Conservation (phyloP, 164 flowering plant genomes). For the Magnolia sinica region DNA sequence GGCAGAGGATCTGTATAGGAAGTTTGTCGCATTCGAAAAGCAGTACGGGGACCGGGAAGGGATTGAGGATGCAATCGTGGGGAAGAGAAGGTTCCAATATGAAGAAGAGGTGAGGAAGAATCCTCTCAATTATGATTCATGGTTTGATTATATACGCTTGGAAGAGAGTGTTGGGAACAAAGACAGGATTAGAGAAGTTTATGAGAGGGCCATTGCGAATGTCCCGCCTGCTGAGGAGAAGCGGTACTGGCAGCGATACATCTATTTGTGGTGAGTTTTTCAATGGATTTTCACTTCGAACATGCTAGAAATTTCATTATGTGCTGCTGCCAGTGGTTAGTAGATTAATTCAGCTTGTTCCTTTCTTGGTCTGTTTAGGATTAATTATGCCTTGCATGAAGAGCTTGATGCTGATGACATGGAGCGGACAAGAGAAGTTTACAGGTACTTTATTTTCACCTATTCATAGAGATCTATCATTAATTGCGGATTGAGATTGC, state of each 20-base stretch:
- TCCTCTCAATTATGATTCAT: conserved; percentile 74
- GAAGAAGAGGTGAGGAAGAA: conserved; percentile 89
- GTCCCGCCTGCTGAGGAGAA: conserved; percentile 95
- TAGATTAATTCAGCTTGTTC: neutral
- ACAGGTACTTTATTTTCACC: conserved; percentile 29
- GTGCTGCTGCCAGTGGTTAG: neutral
- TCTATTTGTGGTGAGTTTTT: conserved; percentile 69
- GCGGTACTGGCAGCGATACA: conserved; percentile 93
- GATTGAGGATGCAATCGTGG: conserved; percentile 91
- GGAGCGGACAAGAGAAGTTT: conserved; percentile 78
- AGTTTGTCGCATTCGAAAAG: conserved; percentile 93
- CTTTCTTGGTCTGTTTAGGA: conserved; percentile 39
- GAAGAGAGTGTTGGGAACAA: conserved; percentile 75
- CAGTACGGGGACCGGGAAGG: conserved; percentile 89
- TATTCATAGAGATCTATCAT: neutral
- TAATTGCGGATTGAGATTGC: neutral
- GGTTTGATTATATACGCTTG: conserved; percentile 88
- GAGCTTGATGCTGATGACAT: conserved; percentile 81
- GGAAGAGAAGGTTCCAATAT: conserved; percentile 91
- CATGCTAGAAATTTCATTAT: neutral
- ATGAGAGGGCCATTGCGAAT: conserved; percentile 89
- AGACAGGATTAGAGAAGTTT: conserved; percentile 73
- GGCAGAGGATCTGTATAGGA: conserved; percentile 79
- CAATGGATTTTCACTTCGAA: neutral
- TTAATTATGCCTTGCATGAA: conserved; percentile 87